A percentile compares a stretch with the other conserved stretches of the same genome.
Evolutionary conservation across 163 green algal genomes (phyloP).

Genomic region (Chlamydomonas reinhardtii): DNA sequence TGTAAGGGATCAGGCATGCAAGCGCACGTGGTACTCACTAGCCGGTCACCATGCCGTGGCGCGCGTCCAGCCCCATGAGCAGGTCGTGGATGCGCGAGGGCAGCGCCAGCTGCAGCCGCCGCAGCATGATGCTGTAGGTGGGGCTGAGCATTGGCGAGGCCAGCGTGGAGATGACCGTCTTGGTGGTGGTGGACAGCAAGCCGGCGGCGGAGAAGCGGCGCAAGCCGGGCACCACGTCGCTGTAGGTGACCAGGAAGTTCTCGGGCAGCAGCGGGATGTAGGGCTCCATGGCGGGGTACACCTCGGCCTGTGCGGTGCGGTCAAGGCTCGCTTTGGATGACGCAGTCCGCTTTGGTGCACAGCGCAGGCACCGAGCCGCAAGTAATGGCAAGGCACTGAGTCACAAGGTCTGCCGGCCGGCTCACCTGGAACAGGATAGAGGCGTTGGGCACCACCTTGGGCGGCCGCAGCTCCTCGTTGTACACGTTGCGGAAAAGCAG

Average conservation of each 20-base stretch:
- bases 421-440: conserved; percentile 65
- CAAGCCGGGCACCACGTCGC: conserved; percentile 65
- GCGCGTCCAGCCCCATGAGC: conserved; percentile 45
- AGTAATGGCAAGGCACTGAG: too few relatives aligned
- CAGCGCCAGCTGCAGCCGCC: conserved; percentile 63
- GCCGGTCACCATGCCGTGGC: conserved; percentile 35
- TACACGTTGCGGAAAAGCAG: conserved; percentile 70
- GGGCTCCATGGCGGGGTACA: conserved; percentile 66
- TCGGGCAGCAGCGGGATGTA: conserved; percentile 64
- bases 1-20: too few relatives aligned
- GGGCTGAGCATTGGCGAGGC: conserved; percentile 65
- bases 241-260: conserved; percentile 71
- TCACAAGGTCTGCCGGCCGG: too few relatives aligned
- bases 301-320: conserved; percentile 56
- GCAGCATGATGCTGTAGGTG: conserved; percentile 58
- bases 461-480: conserved; percentile 62
- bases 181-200: conserved; percentile 54
- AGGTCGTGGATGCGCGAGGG: conserved; percentile 56
- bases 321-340: too few relatives aligned
- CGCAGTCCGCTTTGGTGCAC: too few relatives aligned
- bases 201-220: conserved; percentile 55
- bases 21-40: conserved; percentile 14
- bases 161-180: conserved; percentile 61
- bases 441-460: conserved; percentile 62
- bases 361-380: too few relatives aligned